Base-by-base conservation (phyloP, 2,329 filamentous ascomycete species). In the Aspergillus novoparasiticus region DNA sequence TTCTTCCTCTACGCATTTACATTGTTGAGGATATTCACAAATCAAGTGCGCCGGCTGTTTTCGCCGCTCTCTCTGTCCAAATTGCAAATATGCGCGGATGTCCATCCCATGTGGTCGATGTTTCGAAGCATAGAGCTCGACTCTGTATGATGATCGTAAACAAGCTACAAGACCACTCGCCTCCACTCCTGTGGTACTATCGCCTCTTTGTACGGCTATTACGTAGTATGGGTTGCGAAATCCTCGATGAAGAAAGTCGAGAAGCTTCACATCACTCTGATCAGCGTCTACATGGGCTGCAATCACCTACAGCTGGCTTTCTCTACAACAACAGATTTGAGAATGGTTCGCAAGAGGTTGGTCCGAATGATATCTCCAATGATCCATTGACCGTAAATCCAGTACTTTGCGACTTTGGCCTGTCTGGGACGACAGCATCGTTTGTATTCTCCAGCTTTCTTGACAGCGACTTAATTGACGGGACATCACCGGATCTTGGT, bases 121-220 rank as follows among this genome's bases (percentile, higher is more conserved):
- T 64, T 21, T 58, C 62, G 26, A 57, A 45, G 34, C 62, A 64
- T 45, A 28, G 62, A 41, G 62, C 62, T 8, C 62, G 62, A 45
- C 34, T 64, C 16, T 64, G 62, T 34, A 64, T 64, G 62, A 39
- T 64, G 8, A 53, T 56, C 48, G 28, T 58, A 11, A 50, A 51
- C 11, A 64, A 26, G 23, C 41, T 64, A 12, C 12, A 48, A 43
- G 62, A 64, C 26, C 41, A 57, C 36, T 60, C 58, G 19, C 41
- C 58, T 14, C 62, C 62, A 19, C 39, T 60, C 8, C 21, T 58
- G 10, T 56, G 54, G 41, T 64, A 64, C 30, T 61, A 64, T 41
- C 30, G 23, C 19, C 48, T 64, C 3, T 64, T 64, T 28, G 54
- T 43, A 16, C 55, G 58, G n/a, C 54, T 64, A 28, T 28, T 64